Evolutionary conservation across 208 protist genomes (phyloP), one percentile per base, ranked within the genome.

Genomic region (Leishmania lainsoni): DNA sequence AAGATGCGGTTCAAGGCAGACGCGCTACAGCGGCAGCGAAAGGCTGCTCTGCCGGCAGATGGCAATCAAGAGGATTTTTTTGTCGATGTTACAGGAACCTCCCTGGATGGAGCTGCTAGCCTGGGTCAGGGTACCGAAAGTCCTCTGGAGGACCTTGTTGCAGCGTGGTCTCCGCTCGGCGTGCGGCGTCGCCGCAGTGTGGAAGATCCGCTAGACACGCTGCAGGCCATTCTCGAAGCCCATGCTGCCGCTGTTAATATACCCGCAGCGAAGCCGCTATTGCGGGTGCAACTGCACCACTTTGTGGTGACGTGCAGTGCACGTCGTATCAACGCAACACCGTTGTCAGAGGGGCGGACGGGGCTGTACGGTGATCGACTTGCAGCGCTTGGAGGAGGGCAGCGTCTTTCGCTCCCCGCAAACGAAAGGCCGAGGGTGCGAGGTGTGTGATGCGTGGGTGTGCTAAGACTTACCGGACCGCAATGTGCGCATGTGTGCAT

Each of bases 241-340:
- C 69, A 80, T n/a, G 48, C 83, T 52, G 32, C 65, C 12, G 5
- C 52, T 20, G 39, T 4, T 17, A 35, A 17, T 3, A 22, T n/a
- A 3, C 26, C 32, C 6, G 42, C 45, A 35, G 22, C 52, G 10
- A 35, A 35, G 63, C 77, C 83, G 14, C 74, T 85, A 54, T 68
- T 97, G 54, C 90, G 92, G 14, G 84, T 91, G 71, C 87, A 91
- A 63, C 84, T 97, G 63, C 80, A 78, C 45, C 90, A 95, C 81
- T 97, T 97, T 88, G 84, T 93, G 17, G 76, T 97, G 45, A 97
- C 94, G 0, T 95, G 92, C 84, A 95, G 92, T 76, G 66, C 86
- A 10, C 89, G 94, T 45, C 91, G 88, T 54, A 90, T 96, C 61
- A 95, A 95, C 52, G 80, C 83, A 20, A 26, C 74, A 10, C 56